A percentile compares a stretch with the other conserved stretches of the same genome.
These are phyloP conservation scores for Fusarium sublunatum DNA, from an alignment of 2,329 filamentous ascomycete genomes.

Conservation along the genomic window DNA sequence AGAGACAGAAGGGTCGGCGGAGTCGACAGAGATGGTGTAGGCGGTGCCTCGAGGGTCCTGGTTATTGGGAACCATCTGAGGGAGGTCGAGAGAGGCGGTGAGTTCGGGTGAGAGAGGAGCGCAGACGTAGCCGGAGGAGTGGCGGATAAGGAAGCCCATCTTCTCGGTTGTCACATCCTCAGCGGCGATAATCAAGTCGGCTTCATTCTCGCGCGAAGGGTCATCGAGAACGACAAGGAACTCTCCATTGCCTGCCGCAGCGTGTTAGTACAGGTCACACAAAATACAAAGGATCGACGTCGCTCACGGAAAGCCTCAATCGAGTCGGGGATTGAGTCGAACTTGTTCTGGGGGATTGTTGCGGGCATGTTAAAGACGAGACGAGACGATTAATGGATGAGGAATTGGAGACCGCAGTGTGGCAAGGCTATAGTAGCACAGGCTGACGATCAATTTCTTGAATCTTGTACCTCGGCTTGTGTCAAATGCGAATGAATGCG, in stretches of 20 bases:
- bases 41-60: conserved; percentile 91
- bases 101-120: conserved; percentile 79
- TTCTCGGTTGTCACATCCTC: conserved; percentile 85
- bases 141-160: conserved; percentile 95
- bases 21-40: conserved; percentile 91
- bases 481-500: conserved; percentile 29
- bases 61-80: conserved; percentile 82
- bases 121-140: conserved; percentile 92
- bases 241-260: conserved; percentile 74
- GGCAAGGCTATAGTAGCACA: not conserved
- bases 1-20: conserved; percentile 75
- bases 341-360: conserved; percentile 63
- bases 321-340: conserved; percentile 73
- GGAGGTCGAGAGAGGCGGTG: conserved; percentile 78
- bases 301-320: conserved; percentile 72
- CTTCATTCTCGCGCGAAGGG: conserved; percentile 94
- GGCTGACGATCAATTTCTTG: conserved; percentile 9
- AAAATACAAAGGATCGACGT: not conserved
- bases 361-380: conserved; percentile 58
- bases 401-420: conserved; percentile 7
- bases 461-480: conserved; percentile 38
- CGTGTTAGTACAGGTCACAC: conserved; percentile 22
- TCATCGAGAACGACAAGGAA: conserved; percentile 97
- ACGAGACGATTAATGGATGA: conserved; percentile 4
- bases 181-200: conserved; percentile 95